Evolutionary conservation across 805 yeast species (phyloP).

Genomic region (Wickerhamia fluorescens): DNA sequence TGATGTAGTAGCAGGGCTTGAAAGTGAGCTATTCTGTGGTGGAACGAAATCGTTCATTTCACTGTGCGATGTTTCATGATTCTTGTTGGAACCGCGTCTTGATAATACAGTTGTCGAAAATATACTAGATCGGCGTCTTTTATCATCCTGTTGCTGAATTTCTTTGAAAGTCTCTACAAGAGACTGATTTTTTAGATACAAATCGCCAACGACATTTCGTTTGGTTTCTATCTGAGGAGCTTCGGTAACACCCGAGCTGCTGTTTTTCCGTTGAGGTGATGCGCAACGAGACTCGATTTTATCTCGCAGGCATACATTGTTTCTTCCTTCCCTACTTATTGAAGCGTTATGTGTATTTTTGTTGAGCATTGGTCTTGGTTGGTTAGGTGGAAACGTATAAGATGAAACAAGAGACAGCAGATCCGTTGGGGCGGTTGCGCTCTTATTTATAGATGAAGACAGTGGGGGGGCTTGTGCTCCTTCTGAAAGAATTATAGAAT

Average conservation of each 20-base stretch:
- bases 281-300: constrained; percentile 24
- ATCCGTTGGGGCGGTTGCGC: constrained; percentile 2
- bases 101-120: constrained; percentile 13
- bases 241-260: constrained; percentile 16
- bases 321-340: constrained; percentile 17
- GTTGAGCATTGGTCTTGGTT: constrained; percentile 7
- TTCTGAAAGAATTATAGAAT: constrained; percentile 29
- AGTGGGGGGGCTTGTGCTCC: constrained; percentile 8
- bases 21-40: not conserved
- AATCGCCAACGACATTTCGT: constrained; percentile 39
- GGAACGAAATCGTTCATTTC: constrained; percentile 1
- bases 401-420: constrained; percentile 5
- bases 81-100: constrained; percentile 5
- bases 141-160: constrained; percentile 34
- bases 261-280: constrained; percentile 13
- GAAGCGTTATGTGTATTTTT: constrained; percentile 5
- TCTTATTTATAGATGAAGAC: not conserved
- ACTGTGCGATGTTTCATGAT: not conserved
- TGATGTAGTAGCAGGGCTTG: not conserved
- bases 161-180: constrained; percentile 37
- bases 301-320: constrained; percentile 10
- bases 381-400: constrained; percentile 13
- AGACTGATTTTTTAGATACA: constrained; percentile 35
- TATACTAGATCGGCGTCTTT: constrained; percentile 27
- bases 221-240: constrained; percentile 41